A percentile compares a stretch with the other conserved stretches of the same genome.
Conservation (phyloP, 768 basidiomycete species). For the Chalciporus pseudorubinellus region DNA sequence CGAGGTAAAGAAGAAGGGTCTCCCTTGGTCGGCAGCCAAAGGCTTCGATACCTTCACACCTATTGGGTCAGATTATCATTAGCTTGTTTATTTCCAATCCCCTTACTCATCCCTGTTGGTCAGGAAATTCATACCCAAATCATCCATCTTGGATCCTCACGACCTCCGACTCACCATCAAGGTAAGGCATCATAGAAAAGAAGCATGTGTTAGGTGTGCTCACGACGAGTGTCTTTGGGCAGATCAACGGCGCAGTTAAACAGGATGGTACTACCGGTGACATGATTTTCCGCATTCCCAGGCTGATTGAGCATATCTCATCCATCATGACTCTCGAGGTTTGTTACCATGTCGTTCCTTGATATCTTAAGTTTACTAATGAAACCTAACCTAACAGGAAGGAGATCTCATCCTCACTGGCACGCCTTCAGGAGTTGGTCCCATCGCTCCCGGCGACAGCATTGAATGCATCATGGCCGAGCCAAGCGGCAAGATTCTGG, state of each 20-base stretch:
- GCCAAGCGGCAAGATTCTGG: slow-evolving; percentile 51
- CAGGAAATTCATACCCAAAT: slow-evolving; percentile 81
- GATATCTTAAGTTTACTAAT: neutral
- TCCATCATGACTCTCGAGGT: slow-evolving; percentile 98
- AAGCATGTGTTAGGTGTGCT: neutral
- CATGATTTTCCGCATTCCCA: slow-evolving; percentile 92
- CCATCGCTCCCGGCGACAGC: slow-evolving; percentile 69
- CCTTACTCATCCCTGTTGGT: slow-evolving; percentile 3
- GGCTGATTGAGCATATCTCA: slow-evolving; percentile 85
- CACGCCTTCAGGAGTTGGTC: slow-evolving; percentile 89
- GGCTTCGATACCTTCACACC: slow-evolving; percentile 98
- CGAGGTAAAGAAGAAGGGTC: slow-evolving; percentile 83
- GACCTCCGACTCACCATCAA: slow-evolving; percentile 75
- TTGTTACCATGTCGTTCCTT: slow-evolving; percentile 8
- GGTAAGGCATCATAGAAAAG: slow-evolving; percentile 36
- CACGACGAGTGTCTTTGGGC: neutral
- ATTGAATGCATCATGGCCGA: slow-evolving; percentile 73
- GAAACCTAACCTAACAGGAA: slow-evolving; percentile 48
- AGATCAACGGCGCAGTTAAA: slow-evolving; percentile 83
- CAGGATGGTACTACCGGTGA: slow-evolving; percentile 84
- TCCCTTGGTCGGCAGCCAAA: slow-evolving; percentile 98
- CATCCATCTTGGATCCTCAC: slow-evolving; percentile 64
- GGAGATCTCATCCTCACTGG: slow-evolving; percentile 91
- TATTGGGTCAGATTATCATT: slow-evolving; percentile 56
- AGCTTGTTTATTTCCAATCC: neutral